Evolutionary conservation across 208 protist species (phyloP).

Genomic region (Trypanosoma rangeli): DNA sequence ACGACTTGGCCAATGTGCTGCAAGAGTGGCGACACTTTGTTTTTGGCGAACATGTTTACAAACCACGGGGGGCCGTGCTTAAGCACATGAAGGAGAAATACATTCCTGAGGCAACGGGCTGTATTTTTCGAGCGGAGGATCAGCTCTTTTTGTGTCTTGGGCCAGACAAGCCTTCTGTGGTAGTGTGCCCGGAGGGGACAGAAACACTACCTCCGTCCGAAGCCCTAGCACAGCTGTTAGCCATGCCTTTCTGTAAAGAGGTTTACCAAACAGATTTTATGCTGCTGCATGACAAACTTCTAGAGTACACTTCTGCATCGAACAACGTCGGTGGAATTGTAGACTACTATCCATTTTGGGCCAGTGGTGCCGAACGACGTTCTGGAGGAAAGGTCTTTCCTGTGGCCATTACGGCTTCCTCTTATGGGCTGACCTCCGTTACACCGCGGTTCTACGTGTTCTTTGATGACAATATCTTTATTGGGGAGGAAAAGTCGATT

Average conservation of each 20-base stretch:
- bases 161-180: slow-evolving; percentile 45
- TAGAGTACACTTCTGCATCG: slow-evolving; percentile 51
- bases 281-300: slow-evolving; percentile 45
- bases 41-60: slow-evolving; percentile 59
- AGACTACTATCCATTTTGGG: slow-evolving; percentile 90
- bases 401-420: slow-evolving; percentile 21
- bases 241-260: slow-evolving; percentile 44
- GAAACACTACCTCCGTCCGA: slow-evolving; percentile 26
- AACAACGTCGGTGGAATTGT: slow-evolving; percentile 77
- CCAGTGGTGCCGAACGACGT: slow-evolving; percentile 70
- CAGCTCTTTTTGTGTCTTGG: slow-evolving; percentile 75
- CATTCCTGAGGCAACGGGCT: slow-evolving; percentile 52
- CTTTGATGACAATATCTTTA: slow-evolving; percentile 91
- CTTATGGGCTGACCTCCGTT: background rate
- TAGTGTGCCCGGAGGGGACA: slow-evolving; percentile 27
- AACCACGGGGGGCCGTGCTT: slow-evolving; percentile 55
- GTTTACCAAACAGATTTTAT: slow-evolving; percentile 53
- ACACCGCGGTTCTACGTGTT: slow-evolving; percentile 68
- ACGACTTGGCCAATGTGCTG: slow-evolving; percentile 69
- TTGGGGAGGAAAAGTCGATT: slow-evolving; percentile 84
- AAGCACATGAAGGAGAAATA: slow-evolving; percentile 40
- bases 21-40: slow-evolving; percentile 83
- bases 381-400: slow-evolving; percentile 85
- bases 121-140: slow-evolving; percentile 64
- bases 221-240: slow-evolving; percentile 30